Percentiles rank a stretch among this genome's conserved stretches.
These are phyloP conservation scores for Nakaseomyces nivariensis DNA, from an alignment of 1,139 yeast species.

Conservation along the genomic window DNA sequence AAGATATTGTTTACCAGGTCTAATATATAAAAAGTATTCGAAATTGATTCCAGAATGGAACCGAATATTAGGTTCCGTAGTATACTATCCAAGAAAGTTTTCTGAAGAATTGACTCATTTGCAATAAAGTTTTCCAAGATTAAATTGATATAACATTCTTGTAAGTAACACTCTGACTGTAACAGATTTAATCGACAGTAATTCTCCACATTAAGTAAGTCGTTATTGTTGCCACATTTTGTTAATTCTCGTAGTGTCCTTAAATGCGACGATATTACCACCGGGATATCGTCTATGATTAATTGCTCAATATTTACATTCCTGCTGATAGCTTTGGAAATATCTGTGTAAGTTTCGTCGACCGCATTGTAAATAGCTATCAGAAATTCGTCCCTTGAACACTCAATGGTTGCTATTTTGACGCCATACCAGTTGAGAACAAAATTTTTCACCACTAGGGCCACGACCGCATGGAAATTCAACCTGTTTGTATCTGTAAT, in stretches of 20 bases:
- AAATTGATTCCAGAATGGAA: slow-evolving; percentile 1
- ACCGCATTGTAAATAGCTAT: slow-evolving; percentile 13
- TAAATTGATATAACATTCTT: background rate
- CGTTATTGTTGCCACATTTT: background rate
- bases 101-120: slow-evolving; percentile 1
- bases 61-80: slow-evolving; percentile 2
- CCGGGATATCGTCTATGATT: background rate
- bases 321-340: background rate
- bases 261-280: slow-evolving; percentile 17
- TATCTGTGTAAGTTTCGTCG: slow-evolving; percentile 6
- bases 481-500: slow-evolving; percentile 11
- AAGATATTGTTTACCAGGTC: slow-evolving; percentile 1
- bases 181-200: background rate
- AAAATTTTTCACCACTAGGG: slow-evolving; percentile 22
- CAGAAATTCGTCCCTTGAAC: slow-evolving; percentile 17
- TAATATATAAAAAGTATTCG: slow-evolving; percentile 2
- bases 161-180: background rate
- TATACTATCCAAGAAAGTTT: slow-evolving; percentile 1
- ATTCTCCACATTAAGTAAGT: background rate
- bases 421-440: slow-evolving; percentile 25
- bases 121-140: background rate
- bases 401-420: slow-evolving; percentile 15
- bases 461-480: slow-evolving; percentile 18
- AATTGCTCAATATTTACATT: slow-evolving; percentile 2
- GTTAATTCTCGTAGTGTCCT: slow-evolving; percentile 8